Evolutionary conservation across 2,329 filamentous ascomycete genomes (phyloP).

Genomic region (Penicillium sp.): DNA sequence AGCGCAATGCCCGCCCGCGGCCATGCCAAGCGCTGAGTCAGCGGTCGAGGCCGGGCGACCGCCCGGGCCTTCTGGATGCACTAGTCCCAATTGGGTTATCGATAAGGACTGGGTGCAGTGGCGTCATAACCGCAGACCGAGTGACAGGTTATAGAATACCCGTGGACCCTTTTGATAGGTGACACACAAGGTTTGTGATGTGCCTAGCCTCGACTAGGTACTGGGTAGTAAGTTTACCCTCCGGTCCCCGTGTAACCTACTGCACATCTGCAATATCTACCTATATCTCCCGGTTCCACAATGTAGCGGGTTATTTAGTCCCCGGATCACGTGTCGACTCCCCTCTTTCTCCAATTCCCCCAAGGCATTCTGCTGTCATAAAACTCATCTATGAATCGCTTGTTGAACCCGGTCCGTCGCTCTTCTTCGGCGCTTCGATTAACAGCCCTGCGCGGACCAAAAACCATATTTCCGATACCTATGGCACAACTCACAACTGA

Average conservation of each 20-base stretch:
- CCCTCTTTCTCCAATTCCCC: slow-evolving; percentile 7
- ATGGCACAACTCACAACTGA: slow-evolving; percentile 22
- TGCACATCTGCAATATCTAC: neutral
- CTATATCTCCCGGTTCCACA: neutral
- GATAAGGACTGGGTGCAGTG: slow-evolving; percentile 15
- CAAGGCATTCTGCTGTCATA: neutral
- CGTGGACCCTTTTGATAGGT: neutral
- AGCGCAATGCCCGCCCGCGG: neutral
- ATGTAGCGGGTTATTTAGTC: neutral
- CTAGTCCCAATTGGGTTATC: slow-evolving; percentile 20
- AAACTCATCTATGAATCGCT: slow-evolving; percentile 13
- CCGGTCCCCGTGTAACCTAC: neutral
- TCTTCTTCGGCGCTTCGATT: slow-evolving; percentile 7
- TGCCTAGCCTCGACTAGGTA: too few relatives aligned
- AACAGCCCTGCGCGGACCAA: neutral
- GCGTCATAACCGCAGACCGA: slow-evolving; percentile 7
- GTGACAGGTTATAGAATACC: neutral
- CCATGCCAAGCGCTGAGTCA: slow-evolving; percentile 29
- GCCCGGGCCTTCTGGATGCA: slow-evolving; percentile 3
- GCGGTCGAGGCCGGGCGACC: slow-evolving; percentile 12
- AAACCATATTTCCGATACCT: slow-evolving; percentile 4
- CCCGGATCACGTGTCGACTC: slow-evolving; percentile 5
- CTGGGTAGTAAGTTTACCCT: neutral
- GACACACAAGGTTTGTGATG: neutral
- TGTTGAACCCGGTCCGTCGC: slow-evolving; percentile 9